These are phyloP conservation scores for Leishmania braziliensis DNA, from an alignment of 208 protist species.

Conservation along the genomic window DNA sequence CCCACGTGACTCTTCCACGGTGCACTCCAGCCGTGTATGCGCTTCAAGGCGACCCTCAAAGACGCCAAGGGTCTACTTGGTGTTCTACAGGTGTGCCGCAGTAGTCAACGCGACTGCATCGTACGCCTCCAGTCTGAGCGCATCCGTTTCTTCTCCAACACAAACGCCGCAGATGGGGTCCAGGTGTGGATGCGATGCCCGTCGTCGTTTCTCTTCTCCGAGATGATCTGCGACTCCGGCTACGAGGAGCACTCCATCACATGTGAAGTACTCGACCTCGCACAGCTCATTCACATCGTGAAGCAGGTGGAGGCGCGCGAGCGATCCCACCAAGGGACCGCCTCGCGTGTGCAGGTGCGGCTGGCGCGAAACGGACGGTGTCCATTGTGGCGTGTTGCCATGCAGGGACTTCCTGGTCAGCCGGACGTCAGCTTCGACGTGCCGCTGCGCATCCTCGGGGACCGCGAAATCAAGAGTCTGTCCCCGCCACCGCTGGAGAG, in stretches of 20 bases:
- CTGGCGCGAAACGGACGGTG: constrained; percentile 41
- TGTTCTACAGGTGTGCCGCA: constrained; percentile 65
- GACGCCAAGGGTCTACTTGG: constrained; percentile 58
- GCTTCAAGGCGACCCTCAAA: constrained; percentile 73
- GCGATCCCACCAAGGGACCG: constrained; percentile 18
- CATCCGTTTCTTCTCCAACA: constrained; percentile 71
- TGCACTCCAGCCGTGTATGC: constrained; percentile 36
- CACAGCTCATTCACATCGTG: constrained; percentile 68
- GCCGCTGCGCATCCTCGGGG: constrained; percentile 69
- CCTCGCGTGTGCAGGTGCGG: constrained; percentile 52
- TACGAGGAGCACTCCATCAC: constrained; percentile 75
- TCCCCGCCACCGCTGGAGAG: constrained; percentile 50
- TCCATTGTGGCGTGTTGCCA: constrained; percentile 35
- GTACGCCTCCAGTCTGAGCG: constrained; percentile 62
- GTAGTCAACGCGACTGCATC: constrained; percentile 62
- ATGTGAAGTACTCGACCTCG: constrained; percentile 71
- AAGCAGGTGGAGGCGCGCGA: constrained; percentile 57
- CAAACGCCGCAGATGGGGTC: constrained; percentile 55
- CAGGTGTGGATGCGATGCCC: constrained; percentile 77
- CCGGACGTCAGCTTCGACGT: constrained; percentile 77
- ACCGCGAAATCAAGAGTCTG: constrained; percentile 58
- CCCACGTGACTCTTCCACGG: background rate
- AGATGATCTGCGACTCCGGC: constrained; percentile 72
- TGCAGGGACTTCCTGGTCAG: constrained; percentile 44
- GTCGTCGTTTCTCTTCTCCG: constrained; percentile 62